Evolutionary conservation across 768 basidiomycete genomes (phyloP).

Genomic region (Leucocoprinus birnbaumii): DNA sequence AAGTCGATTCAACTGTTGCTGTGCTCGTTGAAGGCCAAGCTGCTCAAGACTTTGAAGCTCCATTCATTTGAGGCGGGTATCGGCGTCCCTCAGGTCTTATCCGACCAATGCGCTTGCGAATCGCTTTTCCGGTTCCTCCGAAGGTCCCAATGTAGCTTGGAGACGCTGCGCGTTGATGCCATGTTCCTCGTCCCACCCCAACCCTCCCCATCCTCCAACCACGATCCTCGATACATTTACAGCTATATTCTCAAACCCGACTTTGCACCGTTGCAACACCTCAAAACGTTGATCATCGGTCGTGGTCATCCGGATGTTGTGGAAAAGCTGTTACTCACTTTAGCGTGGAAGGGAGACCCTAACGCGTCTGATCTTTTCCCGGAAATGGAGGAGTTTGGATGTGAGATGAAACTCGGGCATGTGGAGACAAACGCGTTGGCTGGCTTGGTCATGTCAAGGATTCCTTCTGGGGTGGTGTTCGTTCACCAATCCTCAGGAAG

Average conservation of each 20-base stretch:
- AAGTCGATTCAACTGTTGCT: conserved; percentile 10
- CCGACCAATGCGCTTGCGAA: conserved; percentile 10
- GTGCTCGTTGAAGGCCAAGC: conserved; percentile 2
- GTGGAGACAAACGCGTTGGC: conserved; percentile 5
- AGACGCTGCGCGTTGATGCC: conserved; percentile 4
- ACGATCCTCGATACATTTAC: conserved; percentile 5
- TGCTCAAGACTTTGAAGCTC: conserved; percentile 7
- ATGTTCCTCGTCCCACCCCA: conserved; percentile 13
- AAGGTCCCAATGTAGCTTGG: conserved; percentile 9
- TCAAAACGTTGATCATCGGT: conserved; percentile 10
- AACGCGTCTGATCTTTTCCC: conserved; percentile 6
- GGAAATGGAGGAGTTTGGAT: conserved; percentile 2
- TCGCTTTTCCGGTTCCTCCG: conserved; percentile 11
- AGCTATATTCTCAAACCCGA: conserved; percentile 11
- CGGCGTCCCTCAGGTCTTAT: conserved; percentile 6
- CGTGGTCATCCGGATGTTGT: conserved; percentile 11
- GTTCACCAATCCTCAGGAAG: neutral
- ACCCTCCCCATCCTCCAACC: neutral
- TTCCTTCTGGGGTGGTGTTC: conserved; percentile 12
- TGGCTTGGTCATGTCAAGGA: conserved; percentile 11
- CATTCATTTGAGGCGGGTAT: conserved; percentile 10
- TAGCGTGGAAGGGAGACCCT: conserved; percentile 11
- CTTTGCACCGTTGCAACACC: conserved; percentile 4
- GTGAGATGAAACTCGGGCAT: conserved; percentile 11
- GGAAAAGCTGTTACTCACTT: conserved; percentile 6